Base-by-base conservation (phyloP, 1,284 basidiomycete species). In the Vanrija pseudolonga region DNA sequence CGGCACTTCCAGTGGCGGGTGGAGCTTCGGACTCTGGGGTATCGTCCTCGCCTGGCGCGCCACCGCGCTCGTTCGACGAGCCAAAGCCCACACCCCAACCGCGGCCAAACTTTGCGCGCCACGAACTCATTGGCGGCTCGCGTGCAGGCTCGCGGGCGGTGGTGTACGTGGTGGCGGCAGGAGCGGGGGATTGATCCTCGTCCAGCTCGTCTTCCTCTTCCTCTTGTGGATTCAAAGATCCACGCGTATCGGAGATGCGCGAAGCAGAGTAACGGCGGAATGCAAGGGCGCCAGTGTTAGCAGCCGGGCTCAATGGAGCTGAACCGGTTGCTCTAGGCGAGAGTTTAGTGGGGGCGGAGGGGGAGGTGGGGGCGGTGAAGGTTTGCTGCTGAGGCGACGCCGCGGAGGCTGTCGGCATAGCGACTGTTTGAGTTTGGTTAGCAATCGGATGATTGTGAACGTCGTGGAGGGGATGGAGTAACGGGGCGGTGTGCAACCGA, bases 11-110 rank as follows among this genome's bases (percentile, higher is more conserved):
- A 2, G 45, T n/a, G 7, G 39, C 23, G 9, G 40, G 23, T 1
- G 42, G 40, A 15, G 53, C 53, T 12, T 55, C 53, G 9, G 50
- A 40, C 12, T 61, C 59, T 20, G 56, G 56, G 0, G 53, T 57
- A 20, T 51, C 62, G 11, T 62, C 63, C 8, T 62, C 65, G 6
- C 64, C 66, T 12, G 32, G 32, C 32, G 32, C 32, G 6, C 53
- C 61, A 15, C 68, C 65, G 23, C 68, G 53, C 46, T 72, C 68
- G 42, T 71, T 71, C 14, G 68, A 69, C 26, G 60, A 58, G 20
- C 66, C 69, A 42, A 67, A 68, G 2, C 67, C 65, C 17, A 60
- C 54, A 5, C 55, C 53, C 66, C 66, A 61, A 20, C 50, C 44
- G 1, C 56, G 36, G 15, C 50, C 40, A 49, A 67, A 51, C 53